phyloP scores from a whole-genome alignment of 345 rosid species.

The Reutealis trisperma region DNA sequence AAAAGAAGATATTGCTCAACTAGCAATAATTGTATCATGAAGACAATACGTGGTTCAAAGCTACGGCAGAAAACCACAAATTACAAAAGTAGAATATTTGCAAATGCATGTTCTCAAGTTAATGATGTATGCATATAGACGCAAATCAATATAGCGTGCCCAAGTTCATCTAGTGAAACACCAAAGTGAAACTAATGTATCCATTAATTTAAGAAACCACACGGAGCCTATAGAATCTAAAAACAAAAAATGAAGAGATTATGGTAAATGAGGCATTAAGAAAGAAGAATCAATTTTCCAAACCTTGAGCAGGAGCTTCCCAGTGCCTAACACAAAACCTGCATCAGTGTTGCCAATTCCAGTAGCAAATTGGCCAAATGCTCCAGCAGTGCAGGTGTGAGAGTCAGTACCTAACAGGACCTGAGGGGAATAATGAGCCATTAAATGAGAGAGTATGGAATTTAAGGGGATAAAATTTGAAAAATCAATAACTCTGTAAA shows the following conservation, averaged over 20 bases:
- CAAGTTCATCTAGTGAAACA: neutral
- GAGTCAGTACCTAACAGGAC: slow-evolving; percentile 94
- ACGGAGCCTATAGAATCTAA: neutral
- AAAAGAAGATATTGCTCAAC: neutral
- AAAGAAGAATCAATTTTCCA: slow-evolving; percentile 9
- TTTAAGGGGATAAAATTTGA: neutral
- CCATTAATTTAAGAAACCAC: neutral
- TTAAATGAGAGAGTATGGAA: slow-evolving; percentile 2
- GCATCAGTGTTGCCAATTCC: slow-evolving; percentile 99
- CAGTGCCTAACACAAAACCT: slow-evolving; percentile 90
- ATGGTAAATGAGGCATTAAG: neutral
- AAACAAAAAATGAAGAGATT: neutral
- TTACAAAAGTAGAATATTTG: too few species aligned
- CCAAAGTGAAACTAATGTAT: neutral
- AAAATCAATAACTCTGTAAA: neutral
- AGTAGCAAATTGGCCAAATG: slow-evolving; percentile 97
- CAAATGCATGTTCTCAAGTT: too few species aligned
- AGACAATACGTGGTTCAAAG: neutral
- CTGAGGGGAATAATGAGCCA: slow-evolving; percentile 38
- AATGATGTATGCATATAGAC: neutral
- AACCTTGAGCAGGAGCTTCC: slow-evolving; percentile 94
- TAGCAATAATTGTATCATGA: neutral
- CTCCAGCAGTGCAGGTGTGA: slow-evolving; percentile 98
- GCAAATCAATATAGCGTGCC: neutral
- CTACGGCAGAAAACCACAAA: too few species aligned